Evolutionary conservation across 352 stramenopile genomes (phyloP), one percentile per base, ranked within the genome.

Genomic region (Globisporangium paroecandrum): DNA sequence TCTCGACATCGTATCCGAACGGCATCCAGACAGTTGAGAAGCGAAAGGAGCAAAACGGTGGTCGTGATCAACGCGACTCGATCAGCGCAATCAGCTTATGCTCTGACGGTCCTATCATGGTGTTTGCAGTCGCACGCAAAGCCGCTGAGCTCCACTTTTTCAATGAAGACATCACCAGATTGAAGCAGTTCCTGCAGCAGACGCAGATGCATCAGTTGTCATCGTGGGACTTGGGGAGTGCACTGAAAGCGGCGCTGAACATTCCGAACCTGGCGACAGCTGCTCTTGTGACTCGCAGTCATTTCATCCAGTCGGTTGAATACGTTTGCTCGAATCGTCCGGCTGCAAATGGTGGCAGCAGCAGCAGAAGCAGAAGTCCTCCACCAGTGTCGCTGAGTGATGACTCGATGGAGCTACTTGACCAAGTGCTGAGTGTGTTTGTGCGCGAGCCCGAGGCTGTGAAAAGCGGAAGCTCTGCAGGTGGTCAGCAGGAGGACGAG

Each of bases 141-240:
- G 80, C 87, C 1, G 82, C 83, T 0, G 87, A 95, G 62, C 69
- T 95, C 56, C 82, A 95, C 41, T 92, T 95, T 43, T 95, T 91
- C 77, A 80, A 89, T 43, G 85, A 95, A 43, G 85, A 95, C 34
- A 83, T 95, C 36, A 73, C 67, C 7, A 80, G 81, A 4, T 64
- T 95, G 3, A 88, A 87, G 46, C 58, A 76, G 18, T 93, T 93
- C 43, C 58, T 95, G 22, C 75, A 73, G 3, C 81, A 95, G 67
- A 93, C 82, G 18, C 75, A 87, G 66, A 38, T 93, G 8, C 82
- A 92, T 55, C 71, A 72, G 1, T 68, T 87, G 1, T 76, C 75
- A 4, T 69, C 78, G 20, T 77, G 67, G 74, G 64, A 80, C 10
- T 58, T 89, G 15, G 71, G 77, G 4, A 65, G 58, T 38, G 71